Percentiles rank a stretch among this genome's conserved stretches.
phyloP scores from a whole-genome alignment of 2,329 filamentous ascomycete genomes.

The Fusarium drepaniforme region DNA sequence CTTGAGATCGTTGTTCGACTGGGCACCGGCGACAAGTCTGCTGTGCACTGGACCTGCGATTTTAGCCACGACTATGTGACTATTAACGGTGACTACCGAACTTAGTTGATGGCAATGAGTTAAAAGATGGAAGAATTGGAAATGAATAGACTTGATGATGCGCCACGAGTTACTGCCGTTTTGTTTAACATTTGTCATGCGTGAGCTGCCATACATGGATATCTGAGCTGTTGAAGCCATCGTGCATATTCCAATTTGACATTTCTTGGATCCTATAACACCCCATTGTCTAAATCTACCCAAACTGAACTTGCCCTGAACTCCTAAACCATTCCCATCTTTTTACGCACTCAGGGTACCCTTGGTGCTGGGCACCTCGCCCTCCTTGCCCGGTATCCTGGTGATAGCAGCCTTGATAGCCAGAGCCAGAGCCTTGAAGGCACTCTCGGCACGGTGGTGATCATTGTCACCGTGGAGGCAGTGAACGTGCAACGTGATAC shows the following conservation, averaged over 20 bases:
- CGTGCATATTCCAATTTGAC: slow-evolving; percentile 2
- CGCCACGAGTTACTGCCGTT: background rate
- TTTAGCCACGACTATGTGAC: slow-evolving; percentile 85
- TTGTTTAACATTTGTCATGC: background rate
- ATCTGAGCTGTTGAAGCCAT: background rate
- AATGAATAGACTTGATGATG: slow-evolving; percentile 4
- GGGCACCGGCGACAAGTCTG: slow-evolving; percentile 76
- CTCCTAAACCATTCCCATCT: slow-evolving; percentile 26
- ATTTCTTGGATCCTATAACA: slow-evolving; percentile 2
- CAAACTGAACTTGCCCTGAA: slow-evolving; percentile 35
- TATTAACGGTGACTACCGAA: slow-evolving; percentile 77
- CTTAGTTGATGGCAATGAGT: slow-evolving; percentile 51
- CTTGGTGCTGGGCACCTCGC: slow-evolving; percentile 96
- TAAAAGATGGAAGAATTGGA: background rate
- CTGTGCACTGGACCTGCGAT: slow-evolving; percentile 87
- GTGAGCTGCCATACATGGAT: background rate
- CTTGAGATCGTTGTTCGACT: slow-evolving; percentile 82
- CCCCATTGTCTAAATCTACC: slow-evolving; percentile 23
- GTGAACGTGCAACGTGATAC: slow-evolving; percentile 95
- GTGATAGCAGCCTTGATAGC: slow-evolving; percentile 84
- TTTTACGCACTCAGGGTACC: slow-evolving; percentile 79
- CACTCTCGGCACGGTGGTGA: slow-evolving; percentile 95
- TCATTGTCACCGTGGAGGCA: slow-evolving; percentile 92
- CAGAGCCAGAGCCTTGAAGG: slow-evolving; percentile 95
- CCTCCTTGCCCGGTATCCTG: slow-evolving; percentile 82